Percentiles rank a stretch among this genome's conserved stretches.
Conservation (phyloP, 1,284 basidiomycete species). For the Cutaneotrichosporon cutaneum region DNA sequence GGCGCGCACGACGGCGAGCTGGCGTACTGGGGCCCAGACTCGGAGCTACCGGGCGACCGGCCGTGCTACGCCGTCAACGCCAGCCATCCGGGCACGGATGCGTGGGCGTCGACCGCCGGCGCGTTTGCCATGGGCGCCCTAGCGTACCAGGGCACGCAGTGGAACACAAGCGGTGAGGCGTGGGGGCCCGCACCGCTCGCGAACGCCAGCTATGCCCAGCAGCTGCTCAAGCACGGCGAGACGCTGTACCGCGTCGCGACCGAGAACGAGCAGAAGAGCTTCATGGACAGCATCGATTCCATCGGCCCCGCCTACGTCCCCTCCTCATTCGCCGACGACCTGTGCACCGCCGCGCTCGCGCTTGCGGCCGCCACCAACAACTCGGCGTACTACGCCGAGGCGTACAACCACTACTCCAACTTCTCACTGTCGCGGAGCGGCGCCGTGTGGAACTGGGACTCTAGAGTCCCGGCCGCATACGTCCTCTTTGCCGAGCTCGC, state of each 20-base stretch:
- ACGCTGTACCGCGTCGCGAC: constrained; percentile 71
- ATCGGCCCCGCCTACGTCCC: constrained; percentile 69
- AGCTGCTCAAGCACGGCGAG: constrained; percentile 69
- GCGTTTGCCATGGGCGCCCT: constrained; percentile 82
- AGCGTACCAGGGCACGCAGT: constrained; percentile 66
- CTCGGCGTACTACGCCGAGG: constrained; percentile 63
- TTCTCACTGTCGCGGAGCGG: constrained; percentile 61
- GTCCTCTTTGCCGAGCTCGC: constrained; percentile 63
- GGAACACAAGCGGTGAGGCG: constrained; percentile 54
- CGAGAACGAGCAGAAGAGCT: constrained; percentile 49
- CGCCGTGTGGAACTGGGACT: constrained; percentile 84
- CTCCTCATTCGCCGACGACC: constrained; percentile 57
- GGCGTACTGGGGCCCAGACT: constrained; percentile 76
- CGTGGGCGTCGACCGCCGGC: constrained; percentile 73
- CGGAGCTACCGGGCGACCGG: constrained; percentile 69
- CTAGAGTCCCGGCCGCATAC: constrained; percentile 70
- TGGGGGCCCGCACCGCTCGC: constrained; percentile 65
- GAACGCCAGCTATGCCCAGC: constrained; percentile 69
- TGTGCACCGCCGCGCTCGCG: constrained; percentile 67
- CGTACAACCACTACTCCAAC: constrained; percentile 63
- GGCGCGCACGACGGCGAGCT: constrained; percentile 61
- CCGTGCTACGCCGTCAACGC: constrained; percentile 74
- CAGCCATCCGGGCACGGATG: constrained; percentile 80
- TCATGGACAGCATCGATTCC: constrained; percentile 62
- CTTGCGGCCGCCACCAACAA: constrained; percentile 70